These are phyloP conservation scores for Entomophthora muscae DNA, from an alignment of 371 early-diverging fungal genomes.

Conservation along the genomic window DNA sequence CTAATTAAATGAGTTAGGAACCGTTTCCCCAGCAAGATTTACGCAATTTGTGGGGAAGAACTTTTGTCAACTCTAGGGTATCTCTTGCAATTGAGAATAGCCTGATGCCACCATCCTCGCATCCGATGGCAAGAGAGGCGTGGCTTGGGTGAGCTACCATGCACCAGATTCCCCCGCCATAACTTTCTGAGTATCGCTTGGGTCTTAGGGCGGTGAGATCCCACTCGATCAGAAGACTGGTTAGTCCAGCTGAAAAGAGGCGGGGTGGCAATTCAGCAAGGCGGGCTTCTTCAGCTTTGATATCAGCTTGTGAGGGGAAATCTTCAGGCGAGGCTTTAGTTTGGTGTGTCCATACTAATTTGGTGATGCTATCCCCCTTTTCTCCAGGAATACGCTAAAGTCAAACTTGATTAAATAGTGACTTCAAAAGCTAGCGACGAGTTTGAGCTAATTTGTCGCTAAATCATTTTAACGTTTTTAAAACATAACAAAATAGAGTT, in stretches of 20 bases:
- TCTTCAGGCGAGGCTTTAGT: slow-evolving; percentile 31
- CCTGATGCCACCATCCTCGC: slow-evolving; percentile 83
- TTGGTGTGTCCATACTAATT: slow-evolving; percentile 73
- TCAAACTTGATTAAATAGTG: background rate
- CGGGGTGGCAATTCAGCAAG: slow-evolving; percentile 41
- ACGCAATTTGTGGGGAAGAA: slow-evolving; percentile 6
- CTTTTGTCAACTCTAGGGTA: slow-evolving; percentile 31
- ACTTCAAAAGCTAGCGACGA: background rate
- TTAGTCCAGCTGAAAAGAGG: slow-evolving; percentile 72
- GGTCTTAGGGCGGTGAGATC: slow-evolving; percentile 49
- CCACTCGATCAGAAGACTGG: slow-evolving; percentile 78
- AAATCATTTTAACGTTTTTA: too few relatives aligned
- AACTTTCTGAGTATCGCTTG: slow-evolving; percentile 45
- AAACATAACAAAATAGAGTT: too few relatives aligned
- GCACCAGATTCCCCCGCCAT: slow-evolving; percentile 90
- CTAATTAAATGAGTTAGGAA: slow-evolving; percentile 12
- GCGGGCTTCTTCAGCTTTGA: slow-evolving; percentile 24
- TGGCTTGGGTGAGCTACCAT: slow-evolving; percentile 62
- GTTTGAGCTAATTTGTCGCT: too few relatives aligned
- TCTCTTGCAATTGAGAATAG: slow-evolving; percentile 67
- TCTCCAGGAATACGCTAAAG: slow-evolving; percentile 57
- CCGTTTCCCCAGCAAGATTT: slow-evolving; percentile 1
- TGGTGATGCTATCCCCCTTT: slow-evolving; percentile 52
- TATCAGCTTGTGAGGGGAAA: slow-evolving; percentile 29
- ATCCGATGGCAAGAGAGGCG: slow-evolving; percentile 70